Evolutionary conservation across 2,329 filamentous ascomycete genomes (phyloP).

Genomic region (Aspergillus floridensis): DNA sequence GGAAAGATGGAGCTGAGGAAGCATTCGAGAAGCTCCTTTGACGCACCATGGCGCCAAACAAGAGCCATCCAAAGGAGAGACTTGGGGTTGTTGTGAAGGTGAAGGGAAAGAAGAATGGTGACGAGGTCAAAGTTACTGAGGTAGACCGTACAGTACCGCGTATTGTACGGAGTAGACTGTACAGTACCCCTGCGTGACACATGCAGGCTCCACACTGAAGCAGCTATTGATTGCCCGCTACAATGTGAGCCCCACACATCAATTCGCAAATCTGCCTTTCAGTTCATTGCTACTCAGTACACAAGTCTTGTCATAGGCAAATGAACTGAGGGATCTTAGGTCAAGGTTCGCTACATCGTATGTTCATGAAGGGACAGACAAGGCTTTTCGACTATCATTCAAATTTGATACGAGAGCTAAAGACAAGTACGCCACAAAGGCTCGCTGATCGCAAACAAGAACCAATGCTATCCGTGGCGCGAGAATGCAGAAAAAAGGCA

Average conservation of each 20-base stretch:
- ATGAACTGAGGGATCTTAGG: too few relatives aligned
- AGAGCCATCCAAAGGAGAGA: slow-evolving; percentile 6
- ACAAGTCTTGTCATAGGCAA: too few relatives aligned
- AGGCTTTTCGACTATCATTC: background rate
- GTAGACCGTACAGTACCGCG: background rate
- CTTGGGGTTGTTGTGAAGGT: background rate
- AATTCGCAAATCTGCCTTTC: too few relatives aligned
- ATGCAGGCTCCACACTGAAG: background rate
- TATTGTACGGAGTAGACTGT: background rate
- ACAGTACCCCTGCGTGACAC: background rate
- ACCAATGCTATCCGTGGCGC: background rate
- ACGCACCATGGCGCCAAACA: slow-evolving; percentile 35
- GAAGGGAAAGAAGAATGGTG: background rate
- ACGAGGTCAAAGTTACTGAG: background rate
- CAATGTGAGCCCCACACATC: too few relatives aligned
- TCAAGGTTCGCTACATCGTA: background rate
- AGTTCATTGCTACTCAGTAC: too few relatives aligned
- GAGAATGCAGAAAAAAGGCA: background rate
- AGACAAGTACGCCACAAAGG: background rate
- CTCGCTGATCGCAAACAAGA: background rate
- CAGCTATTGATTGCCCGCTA: background rate
- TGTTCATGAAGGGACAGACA: background rate
- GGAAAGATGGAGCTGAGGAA: slow-evolving; percentile 38
- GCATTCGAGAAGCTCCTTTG: slow-evolving; percentile 40
- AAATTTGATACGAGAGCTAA: background rate